Evolutionary conservation across 768 basidiomycete genomes (phyloP), one percentile per base, ranked within the genome.

Genomic region (Amanita jacksonii): DNA sequence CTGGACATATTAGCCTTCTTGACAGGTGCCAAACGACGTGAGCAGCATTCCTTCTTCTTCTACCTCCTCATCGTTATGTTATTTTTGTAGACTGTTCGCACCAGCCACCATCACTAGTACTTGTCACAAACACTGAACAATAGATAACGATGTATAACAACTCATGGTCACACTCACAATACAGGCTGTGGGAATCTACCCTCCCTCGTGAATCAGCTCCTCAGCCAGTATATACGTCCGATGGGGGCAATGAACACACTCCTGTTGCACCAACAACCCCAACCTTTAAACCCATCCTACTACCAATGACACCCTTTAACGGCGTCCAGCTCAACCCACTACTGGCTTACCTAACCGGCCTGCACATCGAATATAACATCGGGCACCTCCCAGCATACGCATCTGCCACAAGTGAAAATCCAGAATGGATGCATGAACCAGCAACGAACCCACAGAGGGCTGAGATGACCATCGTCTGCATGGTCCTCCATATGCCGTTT

Each of bases 121-220:
- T 13, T 5, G 30, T n/a, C 32, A 20, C 2, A 42, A 7, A 24
- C 13, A 24, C 18, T n/a, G n/a, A 15, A 35, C 32, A 15, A 25
- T n/a, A n/a, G n/a, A n/a, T 36, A 37, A 27, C 13, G 3, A 43
- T 43, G 43, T 18, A 36, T 12, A 34, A 36, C 34, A 23, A 18
- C 16, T 43, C 33, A 34, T 15, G 1, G 36, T n/a, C 10, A 3
- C 5, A 27, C 43, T 43, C 43, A 43, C 43, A 32, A 18, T 5
- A 16, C 43, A 27, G 33, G 36, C 43, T 32, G 20, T 5, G 16
- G n/a, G 9, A 5, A 9, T 20, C 31, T 16, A 15, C 32, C n/a
- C n/a, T n/a, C n/a, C n/a, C n/a, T n/a, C n/a, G n/a, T 32, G 43
- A 36, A 34, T 43, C 43, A 43, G 34, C 34, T 32, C 43, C 43